Base-by-base conservation (phyloP, 1,284 basidiomycete species). In the Tranzscheliella williamsii region DNA sequence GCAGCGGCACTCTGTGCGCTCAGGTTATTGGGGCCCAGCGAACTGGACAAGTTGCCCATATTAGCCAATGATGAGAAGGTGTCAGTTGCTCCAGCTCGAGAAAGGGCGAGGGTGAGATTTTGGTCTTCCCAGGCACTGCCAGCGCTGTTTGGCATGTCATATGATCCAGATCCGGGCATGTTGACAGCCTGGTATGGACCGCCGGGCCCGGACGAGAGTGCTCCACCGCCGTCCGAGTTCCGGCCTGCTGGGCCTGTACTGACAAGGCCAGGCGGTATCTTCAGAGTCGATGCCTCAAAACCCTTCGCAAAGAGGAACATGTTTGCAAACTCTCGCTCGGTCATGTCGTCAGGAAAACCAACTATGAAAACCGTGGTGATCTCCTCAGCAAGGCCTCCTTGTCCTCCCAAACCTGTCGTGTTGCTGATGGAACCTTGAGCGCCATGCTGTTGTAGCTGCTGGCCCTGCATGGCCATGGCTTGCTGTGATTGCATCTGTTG, bases 341-440 rank as follows among this genome's bases (percentile, higher is more conserved):
- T 87, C 89, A 98, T 97, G 76, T 98, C 94, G 62, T 98, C 95
- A 3, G 94, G 94, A 78, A 98, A 98, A 1, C 94, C 94, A 23
- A 97, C 94, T 1, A 98, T 93, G 70, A 98, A 98, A 60, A 98
- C 94, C 2, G 94, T 98, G 17, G 90, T 93, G 52, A 97, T 96
- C 70, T 96, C 92, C 76, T 96, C 92, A 3, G 60, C 47, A 3
- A 38, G 43, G 15, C 55, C 61, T 2, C 40, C 51, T 30, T 29
- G 43, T 11, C 55, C 16, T 20, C 36, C 31, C 20, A 52, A 30
- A 17, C 44, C 38, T 22, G 58, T 39, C 5, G 38, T 18, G 31
- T 55, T 50, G 32, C 45, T 41, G 22, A 48, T 35, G 29, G 43
- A 37, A 17, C 29, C 42, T 26, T 65, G 62, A 24, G 41, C 24